Conservation (phyloP, 1,139 yeast species). For the Candida anutae region DNA sequence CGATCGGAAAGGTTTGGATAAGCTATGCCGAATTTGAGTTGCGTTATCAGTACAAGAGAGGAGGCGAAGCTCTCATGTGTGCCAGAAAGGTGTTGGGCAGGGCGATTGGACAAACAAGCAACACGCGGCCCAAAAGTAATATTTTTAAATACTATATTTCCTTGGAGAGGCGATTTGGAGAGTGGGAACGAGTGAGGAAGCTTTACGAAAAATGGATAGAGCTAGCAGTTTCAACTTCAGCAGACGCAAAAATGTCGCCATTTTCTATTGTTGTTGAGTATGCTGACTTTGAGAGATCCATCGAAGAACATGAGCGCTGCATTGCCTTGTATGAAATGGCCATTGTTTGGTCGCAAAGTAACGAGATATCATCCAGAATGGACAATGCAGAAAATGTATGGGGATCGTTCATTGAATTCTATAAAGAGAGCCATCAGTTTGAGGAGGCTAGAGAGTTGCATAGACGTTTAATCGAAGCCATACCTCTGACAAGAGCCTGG, state of each 20-base stretch:
- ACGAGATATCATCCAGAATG: slow-evolving; percentile 1
- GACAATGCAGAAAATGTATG: slow-evolving; percentile 21
- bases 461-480: slow-evolving; percentile 29
- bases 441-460: slow-evolving; percentile 49
- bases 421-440: slow-evolving; percentile 51
- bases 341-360: slow-evolving; percentile 11
- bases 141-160: slow-evolving; percentile 58
- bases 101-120: slow-evolving; percentile 49
- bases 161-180: slow-evolving; percentile 50
- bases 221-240: slow-evolving; percentile 31
- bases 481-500: slow-evolving; percentile 45
- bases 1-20: slow-evolving; percentile 73
- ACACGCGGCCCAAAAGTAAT: slow-evolving; percentile 45
- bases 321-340: slow-evolving; percentile 56
- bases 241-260: slow-evolving; percentile 31
- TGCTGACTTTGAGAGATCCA: slow-evolving; percentile 57
- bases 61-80: slow-evolving; percentile 23
- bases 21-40: slow-evolving; percentile 67
- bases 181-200: slow-evolving; percentile 71
- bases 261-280: slow-evolving; percentile 30
- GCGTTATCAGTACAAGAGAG: too few relatives aligned
- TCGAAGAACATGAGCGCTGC: slow-evolving; percentile 68
- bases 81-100: slow-evolving; percentile 72
- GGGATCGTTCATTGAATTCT: slow-evolving; percentile 49
- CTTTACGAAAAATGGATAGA: slow-evolving; percentile 66